Evolutionary conservation across 176 grass and related monocot species (phyloP).

Genomic region (Bonia amplexicaulis): DNA sequence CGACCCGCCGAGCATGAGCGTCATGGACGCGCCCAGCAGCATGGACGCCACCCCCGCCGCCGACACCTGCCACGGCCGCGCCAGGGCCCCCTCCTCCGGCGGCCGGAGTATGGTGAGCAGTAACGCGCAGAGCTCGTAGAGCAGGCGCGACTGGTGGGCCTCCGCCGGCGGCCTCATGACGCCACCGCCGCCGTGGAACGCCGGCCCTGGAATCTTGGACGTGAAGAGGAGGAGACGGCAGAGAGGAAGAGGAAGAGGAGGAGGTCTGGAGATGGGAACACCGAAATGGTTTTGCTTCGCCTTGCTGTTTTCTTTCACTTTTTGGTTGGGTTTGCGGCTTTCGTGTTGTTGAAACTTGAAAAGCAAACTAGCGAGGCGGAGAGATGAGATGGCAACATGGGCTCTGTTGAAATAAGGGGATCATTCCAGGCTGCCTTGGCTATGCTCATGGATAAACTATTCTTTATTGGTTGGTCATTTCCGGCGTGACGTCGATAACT

Average conservation of each 20-base stretch:
- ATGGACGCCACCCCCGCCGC: conserved; percentile 65
- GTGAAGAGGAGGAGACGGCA: not conserved
- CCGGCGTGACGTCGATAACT: not conserved
- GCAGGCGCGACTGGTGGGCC: conserved; percentile 48
- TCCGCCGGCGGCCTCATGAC: conserved; percentile 43
- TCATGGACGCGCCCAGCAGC: conserved; percentile 71
- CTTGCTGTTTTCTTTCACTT: not conserved
- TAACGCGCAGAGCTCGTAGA: conserved; percentile 67
- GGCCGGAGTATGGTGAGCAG: conserved; percentile 45
- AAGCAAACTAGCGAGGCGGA: not conserved
- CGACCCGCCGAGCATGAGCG: conserved; percentile 83
- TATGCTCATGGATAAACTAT: not conserved
- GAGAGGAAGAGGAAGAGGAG: not conserved
- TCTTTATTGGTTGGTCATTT: not conserved
- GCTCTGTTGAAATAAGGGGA: not conserved
- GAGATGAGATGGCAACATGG: not conserved
- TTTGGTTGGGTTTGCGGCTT: not conserved
- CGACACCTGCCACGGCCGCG: conserved; percentile 39
- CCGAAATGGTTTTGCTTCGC: not conserved
- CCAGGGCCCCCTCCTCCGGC: not conserved
- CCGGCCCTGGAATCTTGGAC: not conserved
- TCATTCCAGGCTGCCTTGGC: not conserved
- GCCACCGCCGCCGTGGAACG: not conserved
- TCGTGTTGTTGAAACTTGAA: not conserved
- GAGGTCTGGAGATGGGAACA: not conserved